Conservation (phyloP, 805 yeast species). For the Candida dajiaensis region DNA sequence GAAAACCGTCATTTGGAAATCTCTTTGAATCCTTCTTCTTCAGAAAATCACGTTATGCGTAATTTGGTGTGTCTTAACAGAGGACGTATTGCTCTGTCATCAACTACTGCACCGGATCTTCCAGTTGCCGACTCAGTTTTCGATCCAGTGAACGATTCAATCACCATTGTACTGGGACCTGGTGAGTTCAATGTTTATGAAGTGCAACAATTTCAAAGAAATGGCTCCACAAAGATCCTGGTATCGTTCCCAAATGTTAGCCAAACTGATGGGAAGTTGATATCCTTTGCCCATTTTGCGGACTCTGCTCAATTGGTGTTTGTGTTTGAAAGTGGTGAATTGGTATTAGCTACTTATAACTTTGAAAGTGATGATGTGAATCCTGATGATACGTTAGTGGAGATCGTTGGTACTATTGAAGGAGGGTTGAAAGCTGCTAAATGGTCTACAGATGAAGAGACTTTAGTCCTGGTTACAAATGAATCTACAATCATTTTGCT, state of each 20-base stretch:
- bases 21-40: too few species aligned
- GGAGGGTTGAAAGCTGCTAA: constrained; percentile 62
- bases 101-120: constrained; percentile 61
- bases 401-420: constrained; percentile 82
- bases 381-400: constrained; percentile 49
- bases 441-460: constrained; percentile 94
- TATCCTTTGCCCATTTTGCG: constrained; percentile 62
- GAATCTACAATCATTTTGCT: constrained; percentile 59
- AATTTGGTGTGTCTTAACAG: constrained; percentile 47
- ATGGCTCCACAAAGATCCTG: constrained; percentile 50
- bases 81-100: constrained; percentile 45
- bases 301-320: constrained; percentile 63
- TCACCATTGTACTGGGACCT: constrained; percentile 58
- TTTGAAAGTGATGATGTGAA: constrained; percentile 31
- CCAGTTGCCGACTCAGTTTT: constrained; percentile 50
- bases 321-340: constrained; percentile 71
- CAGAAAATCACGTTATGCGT: too few species aligned
- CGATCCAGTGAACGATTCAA: constrained; percentile 68
- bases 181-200: constrained; percentile 53
- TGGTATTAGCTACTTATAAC: constrained; percentile 60
- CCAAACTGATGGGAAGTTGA: constrained; percentile 31
- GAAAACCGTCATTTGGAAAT: too few species aligned
- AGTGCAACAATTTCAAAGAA: constrained; percentile 69
- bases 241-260: constrained; percentile 52
- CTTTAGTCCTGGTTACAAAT: constrained; percentile 60